Percentiles rank a stretch among this genome's conserved stretches.
These are phyloP conservation scores for Hordeum marinum DNA, from an alignment of 176 grass and related monocot species.

Conservation along the genomic window DNA sequence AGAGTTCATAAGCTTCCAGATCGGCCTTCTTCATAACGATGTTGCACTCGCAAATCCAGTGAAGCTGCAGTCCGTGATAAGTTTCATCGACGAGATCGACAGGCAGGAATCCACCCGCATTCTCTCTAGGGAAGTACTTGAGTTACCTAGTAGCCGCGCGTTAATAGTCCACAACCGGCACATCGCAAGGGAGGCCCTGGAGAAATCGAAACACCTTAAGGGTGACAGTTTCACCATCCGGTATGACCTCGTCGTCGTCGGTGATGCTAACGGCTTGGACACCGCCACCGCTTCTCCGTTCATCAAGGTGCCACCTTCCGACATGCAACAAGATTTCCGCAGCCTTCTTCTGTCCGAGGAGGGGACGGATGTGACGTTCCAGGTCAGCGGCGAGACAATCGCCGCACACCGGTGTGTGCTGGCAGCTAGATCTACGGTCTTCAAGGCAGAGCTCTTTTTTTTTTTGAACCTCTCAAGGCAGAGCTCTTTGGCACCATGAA, in stretches of 20 bases:
- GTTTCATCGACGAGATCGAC: too few relatives aligned
- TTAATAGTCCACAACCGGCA: rapidly evolving
- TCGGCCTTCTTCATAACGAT: too few relatives aligned
- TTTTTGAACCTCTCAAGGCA: too few relatives aligned
- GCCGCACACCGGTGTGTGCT: background rate
- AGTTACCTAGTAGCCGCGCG: too few relatives aligned
- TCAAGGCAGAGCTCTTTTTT: background rate
- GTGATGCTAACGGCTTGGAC: too few relatives aligned
- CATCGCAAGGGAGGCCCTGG: background rate
- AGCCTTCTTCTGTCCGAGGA: background rate
- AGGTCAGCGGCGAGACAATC: too few relatives aligned
- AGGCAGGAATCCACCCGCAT: too few relatives aligned
- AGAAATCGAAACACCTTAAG: background rate
- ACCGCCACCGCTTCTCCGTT: too few relatives aligned
- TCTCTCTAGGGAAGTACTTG: too few relatives aligned
- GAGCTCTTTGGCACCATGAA: background rate
- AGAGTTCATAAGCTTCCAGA: too few relatives aligned
- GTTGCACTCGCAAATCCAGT: too few relatives aligned
- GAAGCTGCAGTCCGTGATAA: too few relatives aligned
- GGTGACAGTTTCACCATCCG: background rate
- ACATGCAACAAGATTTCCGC: background rate
- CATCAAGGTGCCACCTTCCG: background rate
- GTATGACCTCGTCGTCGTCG: background rate
- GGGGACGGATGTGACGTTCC: background rate
- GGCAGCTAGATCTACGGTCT: background rate